Evolutionary conservation across 192 early-diverging fungal species (phyloP), one percentile per base, ranked within the genome.

Genomic region (Mortierella antarctica): DNA sequence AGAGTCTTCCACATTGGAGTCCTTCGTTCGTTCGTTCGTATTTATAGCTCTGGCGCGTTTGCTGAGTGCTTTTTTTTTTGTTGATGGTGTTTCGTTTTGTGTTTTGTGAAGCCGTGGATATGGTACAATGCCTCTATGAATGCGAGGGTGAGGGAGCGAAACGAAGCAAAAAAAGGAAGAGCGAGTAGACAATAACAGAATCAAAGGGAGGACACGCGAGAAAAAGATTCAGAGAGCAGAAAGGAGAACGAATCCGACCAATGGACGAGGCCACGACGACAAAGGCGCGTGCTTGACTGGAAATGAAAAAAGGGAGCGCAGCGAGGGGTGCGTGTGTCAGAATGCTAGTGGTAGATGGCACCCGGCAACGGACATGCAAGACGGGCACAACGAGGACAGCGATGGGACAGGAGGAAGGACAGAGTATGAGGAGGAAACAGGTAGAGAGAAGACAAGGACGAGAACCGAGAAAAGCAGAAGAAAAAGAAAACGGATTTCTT

Each of bases 1-100:
- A 80, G 69, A 51, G 70, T 72, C 60, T 72, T 80, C 77, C 77
- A 80, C 77, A 80, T 80, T 46, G 58, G 31, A 31, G 31, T 31
- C 31, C 31, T 31, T 31, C 3, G 31, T 31, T 31, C 31, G 31
- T 3, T 31, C 31, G 31, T 31, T 31, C 31, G 31, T 31, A 31
- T 31, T 31, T 31, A 31, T 31, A 3, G 31, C 31, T 31, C 31
- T 31, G 31, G 31, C 31, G 31, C 31, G 31, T 2, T 31, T 31
- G 31, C 31, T 2, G 31, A 3, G 31, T 31, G 3, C 31, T 31
- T 57, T 46, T 31, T 31, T 31, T 59, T 23, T 23, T 31, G 31
- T 0, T 7, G 40, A 46, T 14, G 21, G 48, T 49, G 17, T 50
- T 23, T 71, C 23, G 45, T 62, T 62, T 62, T 71, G n/a, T 23